Evolutionary conservation across 2,329 filamentous ascomycete genomes (phyloP).

Genomic region (Scolecobasidium constrictum): DNA sequence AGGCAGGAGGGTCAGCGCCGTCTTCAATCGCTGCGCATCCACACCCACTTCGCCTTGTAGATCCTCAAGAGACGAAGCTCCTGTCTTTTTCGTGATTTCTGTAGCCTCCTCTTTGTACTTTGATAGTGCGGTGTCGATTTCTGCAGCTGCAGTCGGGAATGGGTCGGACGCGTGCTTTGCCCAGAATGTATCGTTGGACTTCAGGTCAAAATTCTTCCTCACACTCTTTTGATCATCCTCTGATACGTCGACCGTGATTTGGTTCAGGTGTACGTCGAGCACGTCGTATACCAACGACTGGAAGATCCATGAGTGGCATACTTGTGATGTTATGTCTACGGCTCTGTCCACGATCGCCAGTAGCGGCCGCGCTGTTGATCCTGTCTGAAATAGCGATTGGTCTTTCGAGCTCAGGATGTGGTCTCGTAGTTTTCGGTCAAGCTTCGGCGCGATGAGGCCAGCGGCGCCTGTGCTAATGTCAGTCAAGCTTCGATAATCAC

Average conservation of each 20-base stretch:
- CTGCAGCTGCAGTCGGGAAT: conserved; percentile 92
- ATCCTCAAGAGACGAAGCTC: conserved; percentile 84
- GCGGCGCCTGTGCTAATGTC: conserved; percentile 84
- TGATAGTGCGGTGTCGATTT: conserved; percentile 86
- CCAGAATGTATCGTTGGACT: conserved; percentile 92
- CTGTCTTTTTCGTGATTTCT: conserved; percentile 90
- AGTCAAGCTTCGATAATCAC: conserved; percentile 14
- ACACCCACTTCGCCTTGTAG: conserved; percentile 80
- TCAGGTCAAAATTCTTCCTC: conserved; percentile 83
- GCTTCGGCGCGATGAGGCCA: conserved; percentile 85
- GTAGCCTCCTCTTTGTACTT: conserved; percentile 93
- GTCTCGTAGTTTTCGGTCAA: conserved; percentile 90
- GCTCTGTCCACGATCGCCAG: conserved; percentile 92
- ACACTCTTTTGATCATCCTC: conserved; percentile 67
- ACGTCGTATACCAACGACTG: conserved; percentile 78
- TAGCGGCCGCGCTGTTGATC: conserved; percentile 64
- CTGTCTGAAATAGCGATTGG: conserved; percentile 62
- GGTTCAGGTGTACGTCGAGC: conserved; percentile 72
- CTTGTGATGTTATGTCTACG: conserved; percentile 90
- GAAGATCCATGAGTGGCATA: conserved; percentile 93
- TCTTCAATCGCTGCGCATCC: conserved; percentile 89
- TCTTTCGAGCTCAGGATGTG: conserved; percentile 97
- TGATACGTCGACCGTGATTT: conserved; percentile 82
- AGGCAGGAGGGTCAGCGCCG: conserved; percentile 84
- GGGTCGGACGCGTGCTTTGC: conserved; percentile 79